Evolutionary conservation across 2,329 filamentous ascomycete species (phyloP).

Genomic region (Rhynchosporium agropyri): DNA sequence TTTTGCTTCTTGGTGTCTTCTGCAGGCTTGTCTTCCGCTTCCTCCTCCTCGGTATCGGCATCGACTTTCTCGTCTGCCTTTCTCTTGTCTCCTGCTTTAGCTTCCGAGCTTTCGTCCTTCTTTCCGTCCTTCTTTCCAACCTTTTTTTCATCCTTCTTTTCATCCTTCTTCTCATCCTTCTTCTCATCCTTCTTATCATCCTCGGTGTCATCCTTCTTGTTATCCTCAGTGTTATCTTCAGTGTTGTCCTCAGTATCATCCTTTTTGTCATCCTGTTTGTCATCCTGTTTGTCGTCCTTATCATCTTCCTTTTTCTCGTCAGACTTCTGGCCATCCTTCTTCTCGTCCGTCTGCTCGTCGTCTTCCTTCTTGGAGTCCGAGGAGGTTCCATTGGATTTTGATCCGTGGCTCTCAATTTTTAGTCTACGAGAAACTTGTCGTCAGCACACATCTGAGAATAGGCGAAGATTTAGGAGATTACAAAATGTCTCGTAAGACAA

Average conservation of each 20-base stretch:
- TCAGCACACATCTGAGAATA: neutral
- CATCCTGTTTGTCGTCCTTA: constrained; percentile 43
- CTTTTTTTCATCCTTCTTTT: constrained; percentile 39
- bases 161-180: constrained; percentile 43
- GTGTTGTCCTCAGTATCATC: constrained; percentile 40
- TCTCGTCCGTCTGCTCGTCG: constrained; percentile 37
- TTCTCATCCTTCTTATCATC: constrained; percentile 32
- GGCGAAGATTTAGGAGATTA: no score
- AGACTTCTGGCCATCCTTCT: constrained; percentile 41
- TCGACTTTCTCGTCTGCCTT: constrained; percentile 36
- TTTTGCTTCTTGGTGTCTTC: constrained; percentile 33
- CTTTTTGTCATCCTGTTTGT: constrained; percentile 39
- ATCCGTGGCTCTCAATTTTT: constrained; percentile 46
- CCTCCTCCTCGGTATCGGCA: constrained; percentile 24
- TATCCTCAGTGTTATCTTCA: constrained; percentile 44
- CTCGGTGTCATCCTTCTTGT: constrained; percentile 42
- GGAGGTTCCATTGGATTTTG: constrained; percentile 22
- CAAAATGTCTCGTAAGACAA: no score
- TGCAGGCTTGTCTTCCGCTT: constrained; percentile 25
- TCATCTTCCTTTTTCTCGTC: constrained; percentile 31
- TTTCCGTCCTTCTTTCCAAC: constrained; percentile 40
- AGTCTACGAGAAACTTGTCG: constrained; percentile 40
- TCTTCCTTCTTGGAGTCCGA: constrained; percentile 32
- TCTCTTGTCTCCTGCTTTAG: constrained; percentile 36
- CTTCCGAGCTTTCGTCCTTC: constrained; percentile 26